Percentiles rank a stretch among this genome's conserved stretches.
These are phyloP conservation scores for Trypanosoma lewisi DNA, from an alignment of 208 protist genomes.

Conservation along the genomic window DNA sequence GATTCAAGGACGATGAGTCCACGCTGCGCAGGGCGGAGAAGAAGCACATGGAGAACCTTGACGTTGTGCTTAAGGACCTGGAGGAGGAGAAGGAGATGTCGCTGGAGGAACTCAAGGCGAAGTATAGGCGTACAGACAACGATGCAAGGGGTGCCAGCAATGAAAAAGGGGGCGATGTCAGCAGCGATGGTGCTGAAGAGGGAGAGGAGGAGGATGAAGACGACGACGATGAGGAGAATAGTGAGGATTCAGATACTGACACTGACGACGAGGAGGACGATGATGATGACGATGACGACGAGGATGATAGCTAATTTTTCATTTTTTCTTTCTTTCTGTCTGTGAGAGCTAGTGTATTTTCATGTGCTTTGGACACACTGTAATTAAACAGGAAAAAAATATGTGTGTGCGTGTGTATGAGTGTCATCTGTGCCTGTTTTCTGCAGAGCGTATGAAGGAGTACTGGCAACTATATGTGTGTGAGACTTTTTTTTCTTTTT, in stretches of 20 bases:
- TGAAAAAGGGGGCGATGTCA: constrained; percentile 4
- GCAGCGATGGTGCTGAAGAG: constrained; percentile 3
- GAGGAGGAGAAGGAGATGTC: constrained; percentile 82
- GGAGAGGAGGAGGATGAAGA: constrained; percentile 29
- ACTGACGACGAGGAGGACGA: constrained; percentile 35
- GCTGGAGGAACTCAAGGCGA: constrained; percentile 70
- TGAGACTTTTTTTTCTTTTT: too few species aligned
- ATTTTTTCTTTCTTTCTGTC: constrained; percentile 2
- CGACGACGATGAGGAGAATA: constrained; percentile 33
- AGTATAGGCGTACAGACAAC: constrained; percentile 37
- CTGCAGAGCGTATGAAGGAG: too few species aligned
- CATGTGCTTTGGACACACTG: not conserved
- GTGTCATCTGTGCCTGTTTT: too few species aligned
- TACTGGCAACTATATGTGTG: too few species aligned
- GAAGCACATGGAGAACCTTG: constrained; percentile 57
- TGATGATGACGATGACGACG: constrained; percentile 32
- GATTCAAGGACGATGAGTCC: constrained; percentile 77
- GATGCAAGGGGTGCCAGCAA: constrained; percentile 2
- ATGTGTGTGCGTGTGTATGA: too few species aligned
- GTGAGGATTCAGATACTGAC: constrained; percentile 30
- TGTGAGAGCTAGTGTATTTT: not conserved
- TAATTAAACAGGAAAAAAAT: too few species aligned
- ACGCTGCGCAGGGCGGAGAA: constrained; percentile 72
- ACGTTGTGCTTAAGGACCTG: constrained; percentile 64
- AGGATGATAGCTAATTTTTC: constrained; percentile 21